Evolutionary conservation across 2,329 filamentous ascomycete genomes (phyloP).

Genomic region (Xylaria sp.): DNA sequence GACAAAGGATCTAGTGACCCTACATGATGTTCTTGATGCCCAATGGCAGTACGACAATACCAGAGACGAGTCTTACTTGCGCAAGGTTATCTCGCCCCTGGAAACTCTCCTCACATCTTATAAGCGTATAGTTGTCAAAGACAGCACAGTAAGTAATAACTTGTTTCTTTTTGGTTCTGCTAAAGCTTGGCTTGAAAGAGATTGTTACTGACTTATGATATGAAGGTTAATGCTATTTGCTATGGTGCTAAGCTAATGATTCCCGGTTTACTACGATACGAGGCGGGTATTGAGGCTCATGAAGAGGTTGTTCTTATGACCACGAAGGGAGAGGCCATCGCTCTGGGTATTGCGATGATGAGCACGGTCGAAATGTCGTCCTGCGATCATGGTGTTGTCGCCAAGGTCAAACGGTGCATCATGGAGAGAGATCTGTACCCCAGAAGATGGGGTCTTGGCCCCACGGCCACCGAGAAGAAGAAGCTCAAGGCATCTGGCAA

Average conservation of each 20-base stretch:
- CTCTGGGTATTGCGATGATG: slow-evolving; percentile 96
- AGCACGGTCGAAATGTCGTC: slow-evolving; percentile 95
- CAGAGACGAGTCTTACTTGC: slow-evolving; percentile 89
- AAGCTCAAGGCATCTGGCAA: slow-evolving; percentile 98
- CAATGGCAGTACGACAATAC: slow-evolving; percentile 97
- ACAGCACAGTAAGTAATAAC: slow-evolving; percentile 60
- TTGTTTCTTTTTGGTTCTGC: neutral
- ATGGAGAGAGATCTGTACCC: slow-evolving; percentile 99
- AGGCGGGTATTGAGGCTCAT: slow-evolving; percentile 88
- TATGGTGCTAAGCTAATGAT: slow-evolving; percentile 99
- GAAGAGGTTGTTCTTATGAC: slow-evolving; percentile 99
- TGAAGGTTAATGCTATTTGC: slow-evolving; percentile 79
- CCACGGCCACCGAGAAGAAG: slow-evolving; percentile 96
- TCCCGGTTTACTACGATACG: slow-evolving; percentile 90
- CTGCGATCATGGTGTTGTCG: slow-evolving; percentile 96
- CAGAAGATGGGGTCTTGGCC: slow-evolving; percentile 93
- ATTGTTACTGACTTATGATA: slow-evolving; percentile 3
- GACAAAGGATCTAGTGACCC: slow-evolving; percentile 83
- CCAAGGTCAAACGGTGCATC: slow-evolving; percentile 99
- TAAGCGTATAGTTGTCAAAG: slow-evolving; percentile 98
- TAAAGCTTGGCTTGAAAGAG: neutral
- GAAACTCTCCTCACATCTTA: slow-evolving; percentile 91
- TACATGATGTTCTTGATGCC: slow-evolving; percentile 94
- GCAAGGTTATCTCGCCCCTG: slow-evolving; percentile 87
- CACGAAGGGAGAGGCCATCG: slow-evolving; percentile 98